Conservation (phyloP, 345 rosid genomes). For the Populus euphratica region DNA sequence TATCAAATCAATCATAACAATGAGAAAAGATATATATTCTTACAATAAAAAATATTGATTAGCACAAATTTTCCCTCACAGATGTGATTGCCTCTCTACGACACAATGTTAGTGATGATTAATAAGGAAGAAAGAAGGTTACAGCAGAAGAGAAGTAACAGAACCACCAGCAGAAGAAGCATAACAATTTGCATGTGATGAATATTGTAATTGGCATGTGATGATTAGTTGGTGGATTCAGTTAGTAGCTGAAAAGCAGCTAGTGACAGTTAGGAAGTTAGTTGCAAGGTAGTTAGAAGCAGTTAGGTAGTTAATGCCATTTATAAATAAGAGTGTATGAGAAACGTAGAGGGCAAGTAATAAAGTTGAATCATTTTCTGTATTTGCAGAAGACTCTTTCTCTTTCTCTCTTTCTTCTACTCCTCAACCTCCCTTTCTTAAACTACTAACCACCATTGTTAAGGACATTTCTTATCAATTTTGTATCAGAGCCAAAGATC, state of each 20-base stretch:
- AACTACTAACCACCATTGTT: no score
- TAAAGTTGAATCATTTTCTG: background rate
- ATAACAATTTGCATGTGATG: background rate
- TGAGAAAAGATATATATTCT: background rate
- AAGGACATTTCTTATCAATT: background rate
- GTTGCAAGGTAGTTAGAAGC: background rate
- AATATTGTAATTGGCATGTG: background rate
- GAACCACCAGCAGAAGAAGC: background rate
- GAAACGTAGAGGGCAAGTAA: background rate
- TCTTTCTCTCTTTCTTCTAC: background rate
- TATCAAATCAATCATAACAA: background rate
- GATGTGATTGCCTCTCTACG: background rate
- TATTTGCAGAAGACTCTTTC: background rate
- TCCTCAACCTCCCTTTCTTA: background rate
- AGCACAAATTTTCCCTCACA: background rate
- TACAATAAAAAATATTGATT: background rate
- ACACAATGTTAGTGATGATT: background rate
- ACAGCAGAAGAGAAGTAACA: background rate
- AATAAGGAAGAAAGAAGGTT: background rate
- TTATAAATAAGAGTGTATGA: background rate
- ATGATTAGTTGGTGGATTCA: background rate
- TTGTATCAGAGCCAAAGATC: background rate
- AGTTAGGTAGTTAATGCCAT: background rate
- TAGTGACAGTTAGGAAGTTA: background rate
- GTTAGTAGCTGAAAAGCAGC: no score